phyloP scores from a whole-genome alignment of 805 yeast species.

The Candida schatavii region DNA sequence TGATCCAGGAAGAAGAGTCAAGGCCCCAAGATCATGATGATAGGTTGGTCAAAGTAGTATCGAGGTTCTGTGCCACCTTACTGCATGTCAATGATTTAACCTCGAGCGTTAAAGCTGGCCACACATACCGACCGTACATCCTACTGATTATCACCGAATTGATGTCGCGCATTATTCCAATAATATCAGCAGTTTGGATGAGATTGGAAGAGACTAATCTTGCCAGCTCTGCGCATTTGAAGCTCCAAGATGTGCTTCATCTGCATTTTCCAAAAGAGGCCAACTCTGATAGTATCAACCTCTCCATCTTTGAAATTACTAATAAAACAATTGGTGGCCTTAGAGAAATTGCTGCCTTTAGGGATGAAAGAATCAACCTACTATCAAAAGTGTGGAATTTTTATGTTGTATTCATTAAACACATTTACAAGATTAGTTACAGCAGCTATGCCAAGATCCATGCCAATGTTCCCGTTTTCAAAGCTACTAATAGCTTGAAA shows the following conservation, averaged over 20 bases:
- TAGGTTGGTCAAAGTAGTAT: not conserved
- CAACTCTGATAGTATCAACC: not conserved
- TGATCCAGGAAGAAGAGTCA: slow-evolving; percentile 22
- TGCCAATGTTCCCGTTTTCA: slow-evolving; percentile 27
- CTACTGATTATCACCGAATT: slow-evolving; percentile 26
- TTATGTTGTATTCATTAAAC: slow-evolving; percentile 34
- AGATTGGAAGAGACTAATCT: slow-evolving; percentile 13
- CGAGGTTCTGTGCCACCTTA: not conserved
- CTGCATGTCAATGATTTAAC: not conserved
- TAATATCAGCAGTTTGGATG: slow-evolving; percentile 30
- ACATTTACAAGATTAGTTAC: slow-evolving; percentile 24
- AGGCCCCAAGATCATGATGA: not conserved
- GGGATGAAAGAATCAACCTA: slow-evolving; percentile 14
- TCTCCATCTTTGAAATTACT: not conserved
- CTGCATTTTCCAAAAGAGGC: not conserved
- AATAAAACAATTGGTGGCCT: not conserved
- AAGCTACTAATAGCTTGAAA: slow-evolving; percentile 12
- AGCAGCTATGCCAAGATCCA: slow-evolving; percentile 32
- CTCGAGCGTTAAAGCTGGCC: not conserved
- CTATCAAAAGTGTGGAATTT: slow-evolving; percentile 38
- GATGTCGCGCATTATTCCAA: slow-evolving; percentile 28
- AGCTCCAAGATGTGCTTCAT: not conserved
- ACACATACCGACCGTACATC: slow-evolving; percentile 16
- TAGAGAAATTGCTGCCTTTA: not conserved
- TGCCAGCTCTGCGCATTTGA: not conserved